Base-by-base conservation (phyloP, 1,139 yeast species). In the Debaryomyces coudertii region DNA sequence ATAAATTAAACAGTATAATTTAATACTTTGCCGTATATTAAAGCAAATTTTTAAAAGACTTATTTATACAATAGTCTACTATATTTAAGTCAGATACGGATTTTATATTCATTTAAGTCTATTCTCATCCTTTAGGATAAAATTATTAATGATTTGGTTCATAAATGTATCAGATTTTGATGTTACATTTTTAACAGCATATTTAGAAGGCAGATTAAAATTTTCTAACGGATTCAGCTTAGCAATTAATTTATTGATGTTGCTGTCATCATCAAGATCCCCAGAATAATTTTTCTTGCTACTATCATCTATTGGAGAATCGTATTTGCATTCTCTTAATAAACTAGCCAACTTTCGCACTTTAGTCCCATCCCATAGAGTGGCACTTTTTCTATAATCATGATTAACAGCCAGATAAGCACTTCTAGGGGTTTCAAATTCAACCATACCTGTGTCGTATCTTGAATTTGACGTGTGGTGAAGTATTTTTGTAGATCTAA, bases 331-430 rank as follows among this genome's bases (percentile, higher is more conserved):
- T n/a, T 58, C 64, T 57, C 80, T 57, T 15, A 76, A 56, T 47
- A 76, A 64, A 52, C 82, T 77, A 5, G 83, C 80, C 40, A 77
- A 50, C 53, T 73, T 77, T 22, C 81, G 52, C 11, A 77, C 71
- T 1, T 66, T 68, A 0, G 75, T 62, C 0, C 72, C 70, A 54
- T 79, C 80, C 84, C 84, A 79, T 36, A 71, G 51, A 15, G 62
- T 58, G 4, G 76, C 77, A 9, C 77, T 68, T 29, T 57, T 53
- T 2, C 63, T 60, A 55, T 73, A 80, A 52, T 79, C 71, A 51
- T 79, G 77, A 1, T 50, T 44, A 5, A 65, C 46, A 3, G 83
- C 83, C 34, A 54, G 49, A 2, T 59, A 53, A 3, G 76, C 68
- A 36, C 61, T 62, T 1, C 53, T 55, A 7, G 52, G 48, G 3